Evolutionary conservation across 345 rosid genomes (phyloP).

Genomic region (Trapa bicornis): DNA sequence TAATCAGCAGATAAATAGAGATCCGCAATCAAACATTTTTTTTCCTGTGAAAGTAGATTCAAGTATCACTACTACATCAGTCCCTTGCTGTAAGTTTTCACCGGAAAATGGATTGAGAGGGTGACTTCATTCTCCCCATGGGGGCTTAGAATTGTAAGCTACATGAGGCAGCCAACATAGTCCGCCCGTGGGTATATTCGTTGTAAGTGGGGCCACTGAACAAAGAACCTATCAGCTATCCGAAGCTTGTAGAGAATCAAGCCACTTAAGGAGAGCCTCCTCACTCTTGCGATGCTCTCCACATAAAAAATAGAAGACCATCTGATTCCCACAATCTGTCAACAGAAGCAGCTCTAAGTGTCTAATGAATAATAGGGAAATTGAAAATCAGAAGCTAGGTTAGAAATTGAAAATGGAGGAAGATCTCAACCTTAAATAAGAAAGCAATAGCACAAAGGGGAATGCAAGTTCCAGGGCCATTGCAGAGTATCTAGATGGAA

Average conservation of each 20-base stretch:
- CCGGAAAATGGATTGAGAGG: background rate
- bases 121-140: background rate
- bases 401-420: background rate
- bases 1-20: background rate
- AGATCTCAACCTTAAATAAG: conserved; percentile 52
- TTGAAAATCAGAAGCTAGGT: background rate
- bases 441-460: conserved; percentile 74
- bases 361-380: background rate
- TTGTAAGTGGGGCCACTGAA: conserved; percentile 84
- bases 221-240: conserved; percentile 74
- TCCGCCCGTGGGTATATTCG: conserved; percentile 52
- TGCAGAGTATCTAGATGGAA: conserved; percentile 60
- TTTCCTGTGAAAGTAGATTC: background rate
- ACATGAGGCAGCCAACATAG: conserved; percentile 82
- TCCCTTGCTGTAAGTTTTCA: background rate
- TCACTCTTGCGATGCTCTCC: conserved; percentile 92
- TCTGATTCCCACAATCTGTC: conserved; percentile 62
- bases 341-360: background rate
- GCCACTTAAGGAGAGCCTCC: conserved; percentile 75
- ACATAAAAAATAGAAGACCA: conserved; percentile 74
- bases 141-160: conserved; percentile 2
- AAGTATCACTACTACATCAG: background rate
- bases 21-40: background rate
- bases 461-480: conserved; percentile 94
- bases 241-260: conserved; percentile 61